Conservation (phyloP, 1,139 yeast genomes). For the Scheffersomyces insectosa region DNA sequence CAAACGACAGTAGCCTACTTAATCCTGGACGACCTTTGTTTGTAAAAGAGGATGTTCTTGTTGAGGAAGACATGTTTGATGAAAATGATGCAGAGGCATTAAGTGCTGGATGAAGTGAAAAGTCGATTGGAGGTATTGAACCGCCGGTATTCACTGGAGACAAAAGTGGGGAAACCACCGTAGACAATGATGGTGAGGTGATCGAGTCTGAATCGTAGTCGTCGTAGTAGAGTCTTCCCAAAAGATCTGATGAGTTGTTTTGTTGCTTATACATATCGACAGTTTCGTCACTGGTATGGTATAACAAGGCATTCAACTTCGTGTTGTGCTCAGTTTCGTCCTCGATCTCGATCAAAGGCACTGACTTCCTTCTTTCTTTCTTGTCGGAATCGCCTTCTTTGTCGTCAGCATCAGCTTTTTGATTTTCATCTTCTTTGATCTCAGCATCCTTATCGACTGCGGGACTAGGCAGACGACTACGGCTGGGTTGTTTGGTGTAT, state of each 20-base stretch:
- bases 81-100: not conserved
- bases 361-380: conserved; percentile 2
- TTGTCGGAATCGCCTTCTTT: not conserved
- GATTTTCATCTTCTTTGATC: not conserved
- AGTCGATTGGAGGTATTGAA: not conserved
- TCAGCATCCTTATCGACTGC: not conserved
- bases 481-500: not conserved
- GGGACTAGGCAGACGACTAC: not conserved
- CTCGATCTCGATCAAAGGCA: conserved; percentile 3
- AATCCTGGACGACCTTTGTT: not conserved
- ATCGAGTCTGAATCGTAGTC: conserved; percentile 41
- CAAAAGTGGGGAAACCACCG: conserved; percentile 13
- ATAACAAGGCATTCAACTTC: conserved; percentile 39
- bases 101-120: not conserved
- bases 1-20: conserved; percentile 11
- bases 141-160: conserved; percentile 19
- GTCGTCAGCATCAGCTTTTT: not conserved
- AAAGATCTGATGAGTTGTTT: conserved; percentile 41
- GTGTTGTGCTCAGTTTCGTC: conserved; percentile 41
- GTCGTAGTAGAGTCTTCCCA: conserved; percentile 48
- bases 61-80: not conserved
- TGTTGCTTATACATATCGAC: conserved; percentile 42
- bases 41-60: not conserved
- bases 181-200: conserved; percentile 22
- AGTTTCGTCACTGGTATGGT: conserved; percentile 42